Evolutionary conservation across 306 rosid species (phyloP).

Genomic region (Pachyrhizus erosus): DNA sequence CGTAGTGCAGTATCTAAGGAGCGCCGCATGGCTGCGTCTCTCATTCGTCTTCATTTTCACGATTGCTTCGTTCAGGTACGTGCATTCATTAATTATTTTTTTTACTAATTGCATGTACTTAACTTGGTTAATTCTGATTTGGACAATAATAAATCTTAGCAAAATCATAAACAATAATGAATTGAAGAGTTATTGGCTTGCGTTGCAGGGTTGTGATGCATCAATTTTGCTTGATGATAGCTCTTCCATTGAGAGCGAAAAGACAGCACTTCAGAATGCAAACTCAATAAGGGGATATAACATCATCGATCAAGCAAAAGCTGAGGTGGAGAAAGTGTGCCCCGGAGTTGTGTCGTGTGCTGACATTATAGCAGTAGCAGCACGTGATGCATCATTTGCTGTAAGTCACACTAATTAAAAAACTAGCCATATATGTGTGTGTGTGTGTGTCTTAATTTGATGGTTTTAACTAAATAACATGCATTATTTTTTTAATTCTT

Average conservation of each 20-base stretch:
- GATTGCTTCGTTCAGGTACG: background rate
- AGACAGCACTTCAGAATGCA: background rate
- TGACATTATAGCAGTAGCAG: slow-evolving; percentile 59
- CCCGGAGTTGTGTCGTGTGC: slow-evolving; percentile 56
- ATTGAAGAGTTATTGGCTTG: no score
- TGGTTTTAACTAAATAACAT: background rate
- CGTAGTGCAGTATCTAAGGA: background rate
- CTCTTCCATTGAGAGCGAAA: background rate
- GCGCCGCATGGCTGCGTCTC: background rate
- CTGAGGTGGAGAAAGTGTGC: slow-evolving; percentile 57
- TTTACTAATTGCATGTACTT: background rate
- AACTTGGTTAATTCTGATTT: background rate
- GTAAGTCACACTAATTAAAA: slow-evolving; percentile 24
- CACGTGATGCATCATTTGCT: slow-evolving; percentile 68
- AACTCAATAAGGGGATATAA: background rate
- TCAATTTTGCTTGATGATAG: background rate
- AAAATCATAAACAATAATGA: no score
- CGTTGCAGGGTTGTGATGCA: background rate
- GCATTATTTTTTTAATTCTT: background rate
- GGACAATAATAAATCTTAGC: no score
- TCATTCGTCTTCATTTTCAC: background rate
- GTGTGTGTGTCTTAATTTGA: no score
- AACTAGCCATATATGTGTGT: no score
- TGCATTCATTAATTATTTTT: no score
- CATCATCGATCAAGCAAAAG: background rate